Evolutionary conservation across 352 stramenopile genomes (phyloP), one percentile per base, ranked within the genome.

Genomic region (Pythium diclinum): DNA sequence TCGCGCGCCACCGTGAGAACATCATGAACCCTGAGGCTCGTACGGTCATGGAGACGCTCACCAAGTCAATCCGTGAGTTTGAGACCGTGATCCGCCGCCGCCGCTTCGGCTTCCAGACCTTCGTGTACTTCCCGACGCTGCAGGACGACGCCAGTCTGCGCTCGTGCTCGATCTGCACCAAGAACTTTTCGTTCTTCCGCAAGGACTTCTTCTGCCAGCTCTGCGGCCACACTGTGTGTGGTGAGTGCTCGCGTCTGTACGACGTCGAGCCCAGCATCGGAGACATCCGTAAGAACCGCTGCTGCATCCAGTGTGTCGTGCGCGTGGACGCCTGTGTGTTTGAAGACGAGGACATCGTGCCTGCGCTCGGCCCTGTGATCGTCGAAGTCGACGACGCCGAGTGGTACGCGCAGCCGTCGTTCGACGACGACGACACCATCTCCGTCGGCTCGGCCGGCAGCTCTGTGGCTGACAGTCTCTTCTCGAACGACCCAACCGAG

Each of bases 101-200:
- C 6, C 76, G 81, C 21, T 83, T 90, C 57, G 81, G 81, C 6
- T 87, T 88, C 59, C 81, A 90, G 73, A 72, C 74, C 11, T 89
- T 88, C 61, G 67, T 88, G 32, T 85, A 84, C 69, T 86, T 86
- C 28, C 76, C 79, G 2, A 76, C 44, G 21, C 16, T 49, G 11
- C 7, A 59, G 19, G 61, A 47, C 17, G 63, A 46, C 23, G 65
- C 81, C 16, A 51, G 51, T 19, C 21, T 68, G 1, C 65, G 78
- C 30, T 51, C 53, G 23, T 89, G 80, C 56, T 60, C 55, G 16
- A 81, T 89, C 48, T 91, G 80, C 68, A 53, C 42, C 55, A 84
- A 83, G 44, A 55, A n/a, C 16, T 88, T 88, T 42, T 57, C 63
- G 17, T 68, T 89, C 2, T 71, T 81, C n/a, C 74, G 78, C 28